Percentiles rank a stretch among this genome's conserved stretches.
Evolutionary conservation across 352 stramenopile species (phyloP).

Genomic region (Saprolegnia parasitica): DNA sequence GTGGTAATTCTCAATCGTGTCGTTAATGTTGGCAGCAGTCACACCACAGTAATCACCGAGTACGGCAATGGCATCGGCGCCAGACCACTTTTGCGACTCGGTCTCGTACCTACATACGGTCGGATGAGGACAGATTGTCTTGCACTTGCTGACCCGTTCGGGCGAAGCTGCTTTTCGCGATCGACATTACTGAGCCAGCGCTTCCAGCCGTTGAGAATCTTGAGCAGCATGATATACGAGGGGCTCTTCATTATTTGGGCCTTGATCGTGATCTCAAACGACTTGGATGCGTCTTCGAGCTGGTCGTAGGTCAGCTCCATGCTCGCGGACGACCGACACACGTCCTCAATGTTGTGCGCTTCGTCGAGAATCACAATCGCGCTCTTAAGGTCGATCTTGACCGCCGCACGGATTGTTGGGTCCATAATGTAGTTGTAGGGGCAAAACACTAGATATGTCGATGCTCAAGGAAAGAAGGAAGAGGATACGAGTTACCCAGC

Average conservation of each 20-base stretch:
- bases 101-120: slow-evolving; percentile 14
- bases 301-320: slow-evolving; percentile 58
- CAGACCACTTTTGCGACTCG: slow-evolving; percentile 14
- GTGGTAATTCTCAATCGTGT: slow-evolving; percentile 2
- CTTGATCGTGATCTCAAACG: slow-evolving; percentile 38
- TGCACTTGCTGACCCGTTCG: background rate
- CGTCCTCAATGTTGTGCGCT: slow-evolving; percentile 85
- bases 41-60: slow-evolving; percentile 10
- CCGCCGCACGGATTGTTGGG: slow-evolving; percentile 60
- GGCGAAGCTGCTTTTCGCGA: slow-evolving; percentile 6
- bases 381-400: slow-evolving; percentile 66
- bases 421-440: slow-evolving; percentile 88
- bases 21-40: background rate
- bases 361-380: slow-evolving; percentile 81
- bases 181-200: slow-evolving; percentile 24
- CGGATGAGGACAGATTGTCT: background rate
- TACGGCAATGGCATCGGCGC: background rate
- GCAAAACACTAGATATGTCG: slow-evolving; percentile 50
- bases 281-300: slow-evolving; percentile 48
- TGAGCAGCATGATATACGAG: slow-evolving; percentile 7
- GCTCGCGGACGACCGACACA: slow-evolving; percentile 70
- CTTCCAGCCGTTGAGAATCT: slow-evolving; percentile 25
- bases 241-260: background rate
- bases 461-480: background rate
- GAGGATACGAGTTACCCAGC: slow-evolving; percentile 33